Evolutionary conservation across 2,329 filamentous ascomycete species (phyloP).

Genomic region (Fusarium illudens): DNA sequence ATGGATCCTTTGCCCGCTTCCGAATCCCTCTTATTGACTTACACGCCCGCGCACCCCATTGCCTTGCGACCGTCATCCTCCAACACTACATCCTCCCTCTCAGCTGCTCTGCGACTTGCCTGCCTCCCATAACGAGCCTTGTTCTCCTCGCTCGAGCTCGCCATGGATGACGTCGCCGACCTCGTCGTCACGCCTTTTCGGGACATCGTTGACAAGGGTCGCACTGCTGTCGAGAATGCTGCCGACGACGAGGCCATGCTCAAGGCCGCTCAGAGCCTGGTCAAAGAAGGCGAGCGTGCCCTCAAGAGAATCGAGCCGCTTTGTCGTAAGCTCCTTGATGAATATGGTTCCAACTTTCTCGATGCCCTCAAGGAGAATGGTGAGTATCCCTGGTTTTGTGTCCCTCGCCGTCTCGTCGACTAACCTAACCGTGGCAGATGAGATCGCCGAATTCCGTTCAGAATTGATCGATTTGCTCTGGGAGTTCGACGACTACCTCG

Average conservation of each 20-base stretch:
- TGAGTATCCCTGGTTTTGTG: constrained; percentile 43
- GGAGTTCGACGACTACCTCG: constrained; percentile 65
- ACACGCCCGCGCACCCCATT: constrained; percentile 33
- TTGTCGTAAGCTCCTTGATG: constrained; percentile 57
- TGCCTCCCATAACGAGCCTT: constrained; percentile 1
- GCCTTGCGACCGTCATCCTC: constrained; percentile 6
- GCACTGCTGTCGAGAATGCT: constrained; percentile 57
- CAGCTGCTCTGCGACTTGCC: background rate
- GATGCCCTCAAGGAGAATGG: constrained; percentile 63
- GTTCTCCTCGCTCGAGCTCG: background rate
- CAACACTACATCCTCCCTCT: background rate
- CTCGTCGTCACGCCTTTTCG: constrained; percentile 61
- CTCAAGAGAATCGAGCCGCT: constrained; percentile 61
- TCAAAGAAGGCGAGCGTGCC: constrained; percentile 59
- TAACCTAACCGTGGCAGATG: constrained; percentile 50
- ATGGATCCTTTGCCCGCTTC: constrained; percentile 8
- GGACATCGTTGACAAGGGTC: constrained; percentile 63
- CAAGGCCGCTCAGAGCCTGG: constrained; percentile 57
- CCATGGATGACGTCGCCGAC: constrained; percentile 53
- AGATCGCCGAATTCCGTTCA: constrained; percentile 58
- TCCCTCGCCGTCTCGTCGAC: background rate
- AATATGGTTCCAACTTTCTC: constrained; percentile 60
- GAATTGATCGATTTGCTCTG: constrained; percentile 61
- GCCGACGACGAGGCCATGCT: constrained; percentile 56
- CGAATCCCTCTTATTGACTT: constrained; percentile 39